phyloP scores from a whole-genome alignment of 371 early-diverging fungal genomes.

The Mycotypha africana region DNA sequence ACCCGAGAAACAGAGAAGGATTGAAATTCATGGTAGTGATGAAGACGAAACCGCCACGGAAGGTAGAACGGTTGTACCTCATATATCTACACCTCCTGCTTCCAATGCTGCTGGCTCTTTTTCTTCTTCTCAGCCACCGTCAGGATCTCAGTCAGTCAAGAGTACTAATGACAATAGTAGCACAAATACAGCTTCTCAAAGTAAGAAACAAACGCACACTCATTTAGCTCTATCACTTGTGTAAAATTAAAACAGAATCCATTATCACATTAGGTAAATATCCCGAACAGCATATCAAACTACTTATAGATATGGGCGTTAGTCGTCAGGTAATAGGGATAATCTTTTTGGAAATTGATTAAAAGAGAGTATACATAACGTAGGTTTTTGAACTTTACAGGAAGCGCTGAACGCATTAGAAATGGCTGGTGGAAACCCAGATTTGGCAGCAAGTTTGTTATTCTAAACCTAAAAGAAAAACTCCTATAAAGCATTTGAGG shows the following conservation, averaged over 20 bases:
- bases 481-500: too few species aligned
- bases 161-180: too few species aligned
- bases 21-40: constrained; percentile 40
- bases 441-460: constrained; percentile 79
- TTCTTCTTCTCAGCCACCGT: too few species aligned
- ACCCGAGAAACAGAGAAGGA: constrained; percentile 63
- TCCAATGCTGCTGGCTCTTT: constrained; percentile 1
- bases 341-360: too few species aligned
- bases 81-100: constrained; percentile 26
- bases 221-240: too few species aligned
- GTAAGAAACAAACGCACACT: too few species aligned
- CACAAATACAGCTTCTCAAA: too few species aligned
- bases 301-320: constrained; percentile 38
- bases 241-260: too few species aligned
- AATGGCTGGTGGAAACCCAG: constrained; percentile 77
- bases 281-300: constrained; percentile 35
- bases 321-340: constrained; percentile 36
- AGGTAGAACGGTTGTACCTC: constrained; percentile 26
- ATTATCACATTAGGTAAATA: constrained; percentile 9
- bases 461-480: constrained; percentile 36
- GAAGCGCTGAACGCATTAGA: constrained; percentile 81
- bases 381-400: constrained; percentile 49
- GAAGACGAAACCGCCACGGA: constrained; percentile 38
- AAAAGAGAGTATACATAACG: neutral
- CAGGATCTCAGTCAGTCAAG: too few species aligned